Percentiles rank a stretch among this genome's conserved stretches.
Evolutionary conservation across 129 eudicot species (phyloP).

Genomic region (Centrapalus pauciflorus): DNA sequence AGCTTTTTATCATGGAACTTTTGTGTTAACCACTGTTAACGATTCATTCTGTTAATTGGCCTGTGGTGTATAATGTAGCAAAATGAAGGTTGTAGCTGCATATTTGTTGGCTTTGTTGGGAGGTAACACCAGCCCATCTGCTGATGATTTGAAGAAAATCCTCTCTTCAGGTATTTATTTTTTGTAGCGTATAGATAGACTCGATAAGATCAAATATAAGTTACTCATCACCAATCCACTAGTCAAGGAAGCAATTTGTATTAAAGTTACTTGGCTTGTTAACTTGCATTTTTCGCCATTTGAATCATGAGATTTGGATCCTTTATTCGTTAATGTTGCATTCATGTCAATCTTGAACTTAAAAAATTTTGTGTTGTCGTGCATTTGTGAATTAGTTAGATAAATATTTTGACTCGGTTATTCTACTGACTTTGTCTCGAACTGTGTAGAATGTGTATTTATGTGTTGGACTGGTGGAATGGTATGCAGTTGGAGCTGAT

Average conservation of each 20-base stretch:
- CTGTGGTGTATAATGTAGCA: constrained; percentile 1
- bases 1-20: not conserved
- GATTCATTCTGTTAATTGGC: not conserved
- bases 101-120: constrained; percentile 89
- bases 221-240: not conserved
- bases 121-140: constrained; percentile 61
- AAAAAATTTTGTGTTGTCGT: not conserved
- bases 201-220: not conserved
- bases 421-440: not conserved
- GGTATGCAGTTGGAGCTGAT: constrained; percentile 67
- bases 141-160: constrained; percentile 51
- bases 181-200: too few species aligned
- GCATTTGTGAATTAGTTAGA: not conserved
- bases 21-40: not conserved
- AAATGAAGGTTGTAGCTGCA: constrained; percentile 77
- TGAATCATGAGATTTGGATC: not conserved
- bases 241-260: not conserved
- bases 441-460: not conserved
- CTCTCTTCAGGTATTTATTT: constrained; percentile 53
- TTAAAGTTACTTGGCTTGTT: not conserved
- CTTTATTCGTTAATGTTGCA: not conserved
- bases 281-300: not conserved
- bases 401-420: not conserved
- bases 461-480: constrained; percentile 6
- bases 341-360: not conserved